Evolutionary conservation across 495 filamentous ascomycete genomes (phyloP), one percentile per base, ranked within the genome.

Genomic region (Xylaria scruposa): DNA sequence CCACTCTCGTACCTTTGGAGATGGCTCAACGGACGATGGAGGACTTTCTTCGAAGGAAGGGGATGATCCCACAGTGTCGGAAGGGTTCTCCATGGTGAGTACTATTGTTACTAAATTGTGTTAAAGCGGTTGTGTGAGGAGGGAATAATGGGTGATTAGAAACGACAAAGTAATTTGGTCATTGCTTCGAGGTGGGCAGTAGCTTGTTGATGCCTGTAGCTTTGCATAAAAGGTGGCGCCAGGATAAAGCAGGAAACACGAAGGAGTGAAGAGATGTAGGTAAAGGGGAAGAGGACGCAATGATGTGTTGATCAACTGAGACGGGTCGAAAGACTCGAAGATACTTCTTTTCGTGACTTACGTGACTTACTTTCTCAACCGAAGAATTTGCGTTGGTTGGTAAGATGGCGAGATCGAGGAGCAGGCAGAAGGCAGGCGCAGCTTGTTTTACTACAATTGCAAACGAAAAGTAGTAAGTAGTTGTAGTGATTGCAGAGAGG

Each of bases 1-100:
- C 72, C 67, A 71, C 21, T 67, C 49, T 36, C 65, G 65, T 42
- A 56, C n/a, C n/a, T 26, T 33, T 1, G 0, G 65, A 12, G 9
- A 31, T 42, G 15, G 65, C 31, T 44, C 65, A 49, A 44, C 31
- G 0, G 47, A 26, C 15, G 47, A 29, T 2, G 64, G 49, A 29
- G 49, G 49, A 2, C 4, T 26, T 1, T 21, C 49, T 10, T 54
- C 49, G 6, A 7, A 38, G 21, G 46, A 38, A 19, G 46, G 64
- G 26, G 64, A 29, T 26, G 65, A 67, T 17, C 6, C 49, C 21
- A n/a, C 29, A 19, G 36, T 67, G 0, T 67, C 47, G 2, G 31
- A 54, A 44, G 65, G 26, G 36, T 49, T 67, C 10, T 51, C 65
- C 49, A 67, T 67, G 49, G 29, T 17, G n/a, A 19, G 9, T 4